These are phyloP conservation scores for Asterella californica DNA, from an alignment of 225 moss, liverwort and hornwort species.

Conservation along the genomic window DNA sequence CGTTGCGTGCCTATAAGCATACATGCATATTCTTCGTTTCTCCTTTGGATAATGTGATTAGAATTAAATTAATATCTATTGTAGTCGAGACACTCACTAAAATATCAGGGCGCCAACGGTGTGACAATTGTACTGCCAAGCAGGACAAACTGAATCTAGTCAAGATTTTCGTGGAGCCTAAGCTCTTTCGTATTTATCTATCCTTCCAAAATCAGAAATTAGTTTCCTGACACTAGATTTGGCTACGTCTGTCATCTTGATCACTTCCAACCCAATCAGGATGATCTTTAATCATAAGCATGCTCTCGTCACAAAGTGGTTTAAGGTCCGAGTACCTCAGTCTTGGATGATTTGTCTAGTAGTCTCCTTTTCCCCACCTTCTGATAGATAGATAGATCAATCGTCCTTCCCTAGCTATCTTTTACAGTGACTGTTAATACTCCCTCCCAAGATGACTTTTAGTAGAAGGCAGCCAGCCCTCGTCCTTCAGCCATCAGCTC, in stretches of 20 bases:
- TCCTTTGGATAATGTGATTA: too few species aligned
- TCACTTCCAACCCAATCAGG: background rate
- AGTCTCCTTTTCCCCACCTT: background rate
- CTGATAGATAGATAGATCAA: background rate
- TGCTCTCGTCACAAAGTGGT: too few species aligned
- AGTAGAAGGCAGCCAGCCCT: background rate
- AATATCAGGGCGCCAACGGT: too few species aligned
- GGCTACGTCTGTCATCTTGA: background rate
- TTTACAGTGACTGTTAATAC: too few species aligned
- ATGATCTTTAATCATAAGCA: background rate
- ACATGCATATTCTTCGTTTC: too few species aligned
- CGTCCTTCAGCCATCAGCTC: background rate
- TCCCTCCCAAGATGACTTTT: background rate
- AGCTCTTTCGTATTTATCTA: background rate
- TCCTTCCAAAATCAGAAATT: background rate
- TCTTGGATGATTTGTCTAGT: background rate
- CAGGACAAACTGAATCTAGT: too few species aligned
- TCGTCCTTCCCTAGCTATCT: too few species aligned
- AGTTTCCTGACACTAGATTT: conserved; percentile 6
- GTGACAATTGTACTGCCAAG: too few species aligned
- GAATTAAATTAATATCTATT: too few species aligned
- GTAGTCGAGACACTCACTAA: too few species aligned
- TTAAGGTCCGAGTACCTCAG: too few species aligned
- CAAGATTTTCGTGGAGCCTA: background rate
- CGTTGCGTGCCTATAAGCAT: too few species aligned